A percentile compares a stretch with the other conserved stretches of the same genome.
Conservation (phyloP, 2,329 filamentous ascomycete species). For the Akanthomyces dipterigenus region DNA sequence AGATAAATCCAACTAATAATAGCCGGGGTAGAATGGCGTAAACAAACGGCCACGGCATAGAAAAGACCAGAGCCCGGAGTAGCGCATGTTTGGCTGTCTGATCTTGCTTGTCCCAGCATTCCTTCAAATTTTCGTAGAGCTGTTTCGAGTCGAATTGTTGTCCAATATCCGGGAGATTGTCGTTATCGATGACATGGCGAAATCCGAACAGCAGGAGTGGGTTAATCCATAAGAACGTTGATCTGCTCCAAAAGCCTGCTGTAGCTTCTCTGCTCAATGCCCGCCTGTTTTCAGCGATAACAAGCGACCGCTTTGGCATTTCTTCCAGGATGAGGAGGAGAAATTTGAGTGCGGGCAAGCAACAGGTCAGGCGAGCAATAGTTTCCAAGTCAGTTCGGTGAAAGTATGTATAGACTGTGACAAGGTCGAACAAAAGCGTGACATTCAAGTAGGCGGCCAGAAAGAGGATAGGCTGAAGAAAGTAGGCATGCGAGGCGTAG, state of each 20-base stretch:
- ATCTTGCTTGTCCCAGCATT: not conserved
- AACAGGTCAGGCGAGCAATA: conserved; percentile 22
- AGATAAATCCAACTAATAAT: not conserved
- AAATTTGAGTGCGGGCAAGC: conserved; percentile 21
- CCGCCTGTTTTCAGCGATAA: not conserved
- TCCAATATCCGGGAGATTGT: not conserved
- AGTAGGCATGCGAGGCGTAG: conserved; percentile 26
- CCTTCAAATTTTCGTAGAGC: not conserved
- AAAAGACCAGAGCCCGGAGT: not conserved
- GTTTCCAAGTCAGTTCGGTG: conserved; percentile 19
- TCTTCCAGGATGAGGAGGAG: conserved; percentile 26
- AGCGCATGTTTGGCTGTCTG: not conserved
- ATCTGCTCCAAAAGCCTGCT: conserved; percentile 16
- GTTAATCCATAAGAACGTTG: conserved; percentile 7
- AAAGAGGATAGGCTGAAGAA: conserved; percentile 25
- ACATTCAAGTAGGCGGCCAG: conserved; percentile 25
- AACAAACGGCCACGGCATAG: not conserved
- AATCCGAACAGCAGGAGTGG: not conserved
- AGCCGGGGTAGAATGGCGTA: not conserved
- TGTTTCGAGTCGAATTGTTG: not conserved
- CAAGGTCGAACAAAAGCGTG: conserved; percentile 27
- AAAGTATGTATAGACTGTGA: conserved; percentile 26
- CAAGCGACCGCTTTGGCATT: conserved; percentile 18
- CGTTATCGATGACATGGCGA: not conserved
- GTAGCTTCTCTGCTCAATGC: conserved; percentile 15